A percentile compares a stretch with the other conserved stretches of the same genome.
Evolutionary conservation across 805 yeast species (phyloP).

Genomic region (Pichia membranifaciens): DNA sequence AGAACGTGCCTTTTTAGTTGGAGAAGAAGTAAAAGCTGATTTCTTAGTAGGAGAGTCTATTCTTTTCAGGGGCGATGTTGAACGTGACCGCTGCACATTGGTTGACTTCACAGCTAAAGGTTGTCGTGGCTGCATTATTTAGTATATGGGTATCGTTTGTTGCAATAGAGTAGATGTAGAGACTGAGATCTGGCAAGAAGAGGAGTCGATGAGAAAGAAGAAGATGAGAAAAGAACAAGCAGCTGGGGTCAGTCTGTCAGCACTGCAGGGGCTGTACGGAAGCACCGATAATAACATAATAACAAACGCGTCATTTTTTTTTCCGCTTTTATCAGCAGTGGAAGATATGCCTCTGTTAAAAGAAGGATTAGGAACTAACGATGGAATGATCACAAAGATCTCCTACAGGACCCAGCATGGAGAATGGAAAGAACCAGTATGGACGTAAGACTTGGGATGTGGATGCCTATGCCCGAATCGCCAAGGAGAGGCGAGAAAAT

Average conservation of each 20-base stretch:
- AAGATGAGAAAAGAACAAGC: too few relatives aligned
- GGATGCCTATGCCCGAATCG: conserved; percentile 52
- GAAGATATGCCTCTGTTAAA: too few relatives aligned
- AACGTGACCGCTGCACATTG: background rate
- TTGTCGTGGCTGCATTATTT: background rate
- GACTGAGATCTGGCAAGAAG: background rate
- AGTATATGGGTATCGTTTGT: background rate
- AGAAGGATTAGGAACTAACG: too few relatives aligned
- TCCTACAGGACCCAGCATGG: too few relatives aligned
- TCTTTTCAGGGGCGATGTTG: conserved; percentile 5
- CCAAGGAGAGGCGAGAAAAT: conserved; percentile 26
- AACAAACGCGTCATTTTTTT: background rate
- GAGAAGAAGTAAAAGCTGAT: conserved; percentile 1
- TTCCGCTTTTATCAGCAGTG: too few relatives aligned
- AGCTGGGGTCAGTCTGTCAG: too few relatives aligned
- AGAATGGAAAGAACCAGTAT: conserved; percentile 15
- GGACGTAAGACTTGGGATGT: conserved; percentile 75
- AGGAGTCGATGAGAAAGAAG: background rate
- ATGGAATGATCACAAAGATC: too few relatives aligned
- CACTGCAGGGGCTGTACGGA: background rate
- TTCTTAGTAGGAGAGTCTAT: conserved; percentile 10
- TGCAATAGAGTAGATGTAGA: background rate
- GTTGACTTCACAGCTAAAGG: conserved; percentile 8
- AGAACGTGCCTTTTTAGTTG: conserved; percentile 7
- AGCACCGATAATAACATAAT: too few relatives aligned